Conservation (phyloP, 306 rosid genomes). For the Castanopsis chinensis region DNA sequence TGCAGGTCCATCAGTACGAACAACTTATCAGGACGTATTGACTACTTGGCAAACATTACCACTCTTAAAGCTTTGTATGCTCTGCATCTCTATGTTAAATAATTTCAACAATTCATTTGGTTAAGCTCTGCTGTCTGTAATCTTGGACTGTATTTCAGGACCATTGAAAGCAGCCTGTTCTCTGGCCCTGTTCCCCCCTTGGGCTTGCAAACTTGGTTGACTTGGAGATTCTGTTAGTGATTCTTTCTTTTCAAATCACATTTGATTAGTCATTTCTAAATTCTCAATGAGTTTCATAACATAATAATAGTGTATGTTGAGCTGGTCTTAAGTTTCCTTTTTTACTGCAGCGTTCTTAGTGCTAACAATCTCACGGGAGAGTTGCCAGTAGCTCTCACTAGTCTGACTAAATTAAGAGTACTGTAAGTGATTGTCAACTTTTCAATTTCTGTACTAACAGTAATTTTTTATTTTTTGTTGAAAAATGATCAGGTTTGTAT, state of each 20-base stretch:
- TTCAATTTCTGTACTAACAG: background rate
- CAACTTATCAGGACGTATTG: conserved; percentile 28
- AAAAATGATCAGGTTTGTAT: background rate
- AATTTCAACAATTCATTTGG: background rate
- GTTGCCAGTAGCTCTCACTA: conserved; percentile 20
- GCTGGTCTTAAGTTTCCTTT: background rate
- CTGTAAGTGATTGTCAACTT: conserved; percentile 17
- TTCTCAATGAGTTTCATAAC: background rate
- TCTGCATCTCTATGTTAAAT: background rate
- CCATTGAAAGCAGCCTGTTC: conserved; percentile 18
- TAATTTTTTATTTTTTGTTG: background rate
- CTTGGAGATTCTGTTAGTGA: conserved; percentile 23
- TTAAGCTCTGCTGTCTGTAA: background rate
- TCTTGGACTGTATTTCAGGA: background rate
- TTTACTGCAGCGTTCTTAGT: conserved; percentile 14
- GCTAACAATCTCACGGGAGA: conserved; percentile 27
- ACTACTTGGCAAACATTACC: conserved; percentile 25
- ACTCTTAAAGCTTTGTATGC: conserved; percentile 11
- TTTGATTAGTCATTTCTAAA: background rate
- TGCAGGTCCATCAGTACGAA: conserved; percentile 19
- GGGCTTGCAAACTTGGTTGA: conserved; percentile 14
- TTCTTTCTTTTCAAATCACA: background rate
- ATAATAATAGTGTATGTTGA: background rate
- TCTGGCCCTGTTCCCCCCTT: background rate
- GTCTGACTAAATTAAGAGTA: conserved; percentile 1